Evolutionary conservation across 2,329 filamentous ascomycete genomes (phyloP).

Genomic region (Diaporthe velutina): DNA sequence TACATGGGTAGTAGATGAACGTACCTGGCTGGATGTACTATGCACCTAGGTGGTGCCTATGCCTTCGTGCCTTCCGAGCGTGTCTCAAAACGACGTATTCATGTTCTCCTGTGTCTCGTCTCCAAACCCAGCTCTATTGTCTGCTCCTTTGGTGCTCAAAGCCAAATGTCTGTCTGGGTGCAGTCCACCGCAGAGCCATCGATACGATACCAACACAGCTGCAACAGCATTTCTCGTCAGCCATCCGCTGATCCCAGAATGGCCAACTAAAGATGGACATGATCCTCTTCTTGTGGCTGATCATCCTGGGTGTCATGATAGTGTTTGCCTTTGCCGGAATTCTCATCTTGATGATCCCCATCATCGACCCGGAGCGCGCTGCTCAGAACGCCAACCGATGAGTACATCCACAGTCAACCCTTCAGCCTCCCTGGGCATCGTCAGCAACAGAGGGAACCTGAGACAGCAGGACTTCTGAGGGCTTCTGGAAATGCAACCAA

Average conservation of each 20-base stretch:
- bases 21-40: neutral
- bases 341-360: slow-evolving; percentile 32
- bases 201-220: neutral
- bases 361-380: slow-evolving; percentile 32
- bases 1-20: neutral
- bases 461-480: neutral
- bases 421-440: neutral
- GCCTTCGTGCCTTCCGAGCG: neutral
- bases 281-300: slow-evolving; percentile 37
- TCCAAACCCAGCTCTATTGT: neutral
- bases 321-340: slow-evolving; percentile 36
- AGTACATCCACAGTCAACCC: neutral
- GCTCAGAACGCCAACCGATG: slow-evolving; percentile 14
- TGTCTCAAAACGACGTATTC: neutral
- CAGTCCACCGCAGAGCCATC: neutral
- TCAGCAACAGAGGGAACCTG: neutral
- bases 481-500: neutral
- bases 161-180: neutral
- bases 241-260: slow-evolving; percentile 13
- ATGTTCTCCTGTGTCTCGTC: neutral
- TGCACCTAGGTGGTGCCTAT: neutral
- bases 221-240: neutral
- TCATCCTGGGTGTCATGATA: slow-evolving; percentile 37
- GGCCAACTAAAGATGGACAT: slow-evolving; percentile 39
- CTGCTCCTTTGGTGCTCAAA: neutral